Conservation (phyloP, 345 rosid species). For the Rhizophora apiculata region DNA sequence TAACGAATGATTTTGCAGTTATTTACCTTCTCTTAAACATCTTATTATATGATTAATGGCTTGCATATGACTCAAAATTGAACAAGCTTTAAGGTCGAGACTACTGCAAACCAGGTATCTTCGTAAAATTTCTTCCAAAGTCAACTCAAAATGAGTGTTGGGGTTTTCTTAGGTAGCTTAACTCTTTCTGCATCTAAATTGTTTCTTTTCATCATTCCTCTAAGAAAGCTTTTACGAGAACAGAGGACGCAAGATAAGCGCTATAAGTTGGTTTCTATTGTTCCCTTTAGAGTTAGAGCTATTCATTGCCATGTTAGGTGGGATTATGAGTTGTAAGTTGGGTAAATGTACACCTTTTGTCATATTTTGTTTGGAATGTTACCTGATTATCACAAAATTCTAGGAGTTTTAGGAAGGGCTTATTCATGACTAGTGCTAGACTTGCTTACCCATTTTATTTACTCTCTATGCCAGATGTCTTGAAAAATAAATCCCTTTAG, state of each 20-base stretch:
- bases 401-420: too few relatives aligned
- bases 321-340: too few relatives aligned
- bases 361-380: too few relatives aligned
- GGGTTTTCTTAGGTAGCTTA: not conserved
- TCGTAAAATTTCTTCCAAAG: not conserved
- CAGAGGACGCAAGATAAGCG: not conserved
- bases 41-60: constrained; percentile 54
- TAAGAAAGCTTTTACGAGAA: not conserved
- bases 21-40: not conserved
- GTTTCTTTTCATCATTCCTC: not conserved
- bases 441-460: too few relatives aligned
- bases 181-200: not conserved
- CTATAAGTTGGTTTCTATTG: too few relatives aligned
- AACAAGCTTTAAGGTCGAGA: constrained; percentile 88
- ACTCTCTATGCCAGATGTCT: not conserved
- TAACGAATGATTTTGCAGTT: not conserved
- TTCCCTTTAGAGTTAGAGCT: too few relatives aligned
- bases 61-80: constrained; percentile 70
- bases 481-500: too few relatives aligned
- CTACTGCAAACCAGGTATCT: constrained; percentile 84
- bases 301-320: too few relatives aligned
- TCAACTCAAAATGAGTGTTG: not conserved
- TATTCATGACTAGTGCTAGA: too few relatives aligned
- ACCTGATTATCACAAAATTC: too few relatives aligned
- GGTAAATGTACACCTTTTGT: too few relatives aligned